Percentiles rank a stretch among this genome's conserved stretches.
These are phyloP conservation scores for Postia placenta DNA, from an alignment of 768 basidiomycete species.

Conservation along the genomic window DNA sequence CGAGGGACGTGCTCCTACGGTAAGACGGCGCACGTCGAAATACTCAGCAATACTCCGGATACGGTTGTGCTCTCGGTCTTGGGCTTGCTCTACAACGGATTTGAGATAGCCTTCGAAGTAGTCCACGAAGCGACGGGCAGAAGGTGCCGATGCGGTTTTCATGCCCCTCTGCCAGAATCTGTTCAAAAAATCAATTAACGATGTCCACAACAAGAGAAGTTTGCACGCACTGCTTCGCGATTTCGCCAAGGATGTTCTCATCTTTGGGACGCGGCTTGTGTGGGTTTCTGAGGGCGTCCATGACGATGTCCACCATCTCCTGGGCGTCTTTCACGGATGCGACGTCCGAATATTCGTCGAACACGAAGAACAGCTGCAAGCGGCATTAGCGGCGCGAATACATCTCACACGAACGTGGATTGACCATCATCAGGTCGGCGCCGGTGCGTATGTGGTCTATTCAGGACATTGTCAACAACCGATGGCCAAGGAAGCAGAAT, in stretches of 20 bases:
- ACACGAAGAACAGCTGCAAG: constrained; percentile 22
- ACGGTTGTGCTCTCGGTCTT: constrained; percentile 13
- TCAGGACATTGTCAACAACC: not conserved
- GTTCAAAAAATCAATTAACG: constrained; percentile 9
- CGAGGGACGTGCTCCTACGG: constrained; percentile 18
- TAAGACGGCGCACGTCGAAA: constrained; percentile 19
- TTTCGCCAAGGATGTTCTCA: constrained; percentile 17
- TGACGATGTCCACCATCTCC: constrained; percentile 14
- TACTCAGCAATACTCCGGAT: constrained; percentile 18
- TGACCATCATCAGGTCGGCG: constrained; percentile 15
- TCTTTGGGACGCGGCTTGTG: constrained; percentile 16
- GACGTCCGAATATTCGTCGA: constrained; percentile 22
- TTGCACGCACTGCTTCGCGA: constrained; percentile 18
- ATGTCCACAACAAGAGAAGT: no score
- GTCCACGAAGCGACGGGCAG: constrained; percentile 16
- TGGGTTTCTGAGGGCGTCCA: constrained; percentile 20
- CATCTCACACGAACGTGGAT: no score
- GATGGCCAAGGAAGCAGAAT: not conserved
- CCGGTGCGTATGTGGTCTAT: constrained; percentile 8
- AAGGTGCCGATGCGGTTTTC: constrained; percentile 5
- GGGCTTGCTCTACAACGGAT: constrained; percentile 19
- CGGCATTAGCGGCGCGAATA: no score
- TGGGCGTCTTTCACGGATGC: constrained; percentile 5
- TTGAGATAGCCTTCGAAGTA: constrained; percentile 17
- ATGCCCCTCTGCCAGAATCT: constrained; percentile 5